Percentiles rank a stretch among this genome's conserved stretches.
Conservation (phyloP, 257 asterid genomes). For the Plectranthus barbatus region DNA sequence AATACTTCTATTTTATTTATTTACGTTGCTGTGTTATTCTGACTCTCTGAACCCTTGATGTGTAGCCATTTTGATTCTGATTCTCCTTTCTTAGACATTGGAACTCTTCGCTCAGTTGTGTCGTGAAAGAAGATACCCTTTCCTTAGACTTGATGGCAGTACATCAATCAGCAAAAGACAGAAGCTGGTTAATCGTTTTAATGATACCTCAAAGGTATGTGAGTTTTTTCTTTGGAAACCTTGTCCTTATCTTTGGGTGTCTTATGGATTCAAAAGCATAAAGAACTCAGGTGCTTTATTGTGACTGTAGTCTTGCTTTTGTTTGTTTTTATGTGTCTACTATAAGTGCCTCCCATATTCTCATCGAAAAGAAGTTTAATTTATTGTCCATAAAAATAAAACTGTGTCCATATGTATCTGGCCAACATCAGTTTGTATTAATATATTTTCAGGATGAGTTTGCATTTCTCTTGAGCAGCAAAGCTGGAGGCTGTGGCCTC, state of each 20-base stretch:
- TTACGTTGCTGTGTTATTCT: constrained; percentile 1
- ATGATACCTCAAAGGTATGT: constrained; percentile 74
- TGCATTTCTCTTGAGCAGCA: constrained; percentile 95
- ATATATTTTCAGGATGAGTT: constrained; percentile 69
- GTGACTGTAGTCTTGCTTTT: neutral
- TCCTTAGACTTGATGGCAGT: constrained; percentile 86
- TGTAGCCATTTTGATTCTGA: constrained; percentile 9
- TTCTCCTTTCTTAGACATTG: constrained; percentile 53
- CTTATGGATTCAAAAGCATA: neutral
- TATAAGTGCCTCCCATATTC: neutral
- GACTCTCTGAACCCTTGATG: constrained; percentile 12
- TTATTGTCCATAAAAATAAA: neutral
- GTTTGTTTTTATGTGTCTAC: neutral
- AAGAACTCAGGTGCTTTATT: neutral
- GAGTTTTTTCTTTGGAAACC: constrained; percentile 3
- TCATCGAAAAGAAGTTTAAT: neutral
- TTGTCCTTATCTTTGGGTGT: neutral
- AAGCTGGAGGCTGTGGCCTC: constrained; percentile 99
- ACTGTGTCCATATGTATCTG: constrained; percentile 9
- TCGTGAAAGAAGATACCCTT: constrained; percentile 96
- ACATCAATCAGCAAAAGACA: constrained; percentile 95
- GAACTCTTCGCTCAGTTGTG: constrained; percentile 95
- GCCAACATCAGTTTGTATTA: constrained; percentile 1
- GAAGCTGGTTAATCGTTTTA: constrained; percentile 79
- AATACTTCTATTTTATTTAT: neutral